Evolutionary conservation across 148 eudicot genomes (phyloP), one percentile per base, ranked within the genome.

Genomic region (Oxyria digyna): DNA sequence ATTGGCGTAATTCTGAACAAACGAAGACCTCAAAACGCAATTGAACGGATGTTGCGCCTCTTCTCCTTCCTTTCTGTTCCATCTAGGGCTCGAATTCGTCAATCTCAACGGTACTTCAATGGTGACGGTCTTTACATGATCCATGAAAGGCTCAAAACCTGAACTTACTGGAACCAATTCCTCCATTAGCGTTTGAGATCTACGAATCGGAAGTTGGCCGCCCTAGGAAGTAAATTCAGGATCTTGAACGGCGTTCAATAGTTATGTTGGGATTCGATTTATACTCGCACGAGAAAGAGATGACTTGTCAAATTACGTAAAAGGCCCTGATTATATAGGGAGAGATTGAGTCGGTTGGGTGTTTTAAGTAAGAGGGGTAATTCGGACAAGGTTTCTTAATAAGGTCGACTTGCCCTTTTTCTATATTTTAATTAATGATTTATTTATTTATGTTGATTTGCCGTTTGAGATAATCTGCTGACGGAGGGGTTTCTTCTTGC

Each of bases 1-100:
- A 72, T 80, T 83, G 23, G 54, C 26, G 66, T 65, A 42, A 66
- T 87, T 87, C 70, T 81, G 81, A 7, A 83, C 0, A 73, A 85
- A 29, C 9, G 76, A 62, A 54, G 63, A 62, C 15, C 74, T 72
- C 20, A 50, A 59, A 33, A 62, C 43, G 54, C 72, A 72, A 45
- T 68, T 24, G 13, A 45, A 0, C 15, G 8, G 46, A 18, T 71
- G 35, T 54, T 42, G 35, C 71, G 35, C 33, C 45, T 2, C 12
- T 29, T n/a, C 42, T 59, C 20, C 38, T 29, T 27, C 18, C 32
- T 6, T 11, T 13, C 55, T 35, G n/a, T 31, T 20, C 42, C 13
- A 12, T 32, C 46, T 37, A 66, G 69, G 43, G 73, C 7, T 37
- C 67, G 48, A 21, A 23, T 55, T 20, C 62, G 21, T 15, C n/a